Base-by-base conservation (phyloP, 176 grass and related monocot genomes). In the Oryza australiensis region DNA sequence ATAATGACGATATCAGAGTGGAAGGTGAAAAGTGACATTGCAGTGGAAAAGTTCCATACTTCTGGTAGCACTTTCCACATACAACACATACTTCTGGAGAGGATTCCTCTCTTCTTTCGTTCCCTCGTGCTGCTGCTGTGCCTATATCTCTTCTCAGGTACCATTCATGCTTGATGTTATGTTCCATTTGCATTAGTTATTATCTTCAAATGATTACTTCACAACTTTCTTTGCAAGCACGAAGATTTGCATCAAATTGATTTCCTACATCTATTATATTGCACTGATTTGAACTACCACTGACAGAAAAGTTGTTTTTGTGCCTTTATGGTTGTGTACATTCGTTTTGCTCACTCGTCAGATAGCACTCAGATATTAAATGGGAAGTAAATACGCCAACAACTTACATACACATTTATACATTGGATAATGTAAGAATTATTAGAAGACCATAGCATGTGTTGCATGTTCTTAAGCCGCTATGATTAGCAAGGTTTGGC, bases 21-120 rank as follows among this genome's bases (percentile, higher is more conserved):
- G 75, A 86, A 66, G 67, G 68, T 71, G 41, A n/a, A 79, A 79
- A 72, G 66, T 12, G 14, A 1, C 20, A 49, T 64, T 8, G 35
- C 35, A 37, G 35, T 37, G 35, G 7, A 37, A 37, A 37, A 37
- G 35, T 37, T 8, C 35, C 35, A 37, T 37, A 37, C 35, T 37
- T 37, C 35, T 37, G 35, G 35, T 8, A 37, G 7, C 7, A 37
- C 35, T 8, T 37, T 37, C 35, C 7, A 37, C 35, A 37, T 37
- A 37, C 35, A 37, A 37, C 7, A 37, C 1, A 40, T 22, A 69
- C 33, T 68, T 68, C 10, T 37, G 5, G 12, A 55, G 16, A 11
- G 41, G 15, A 45, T 66, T 64, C 43, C n/a, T 30, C 14, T 66
- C 35, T 10, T 9, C 74, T 70, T 85, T 77, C 20, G 3, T 37